A percentile compares a stretch with the other conserved stretches of the same genome.
Evolutionary conservation across 2,329 filamentous ascomycete genomes (phyloP).

Genomic region (Sclerotiophoma versabilis): DNA sequence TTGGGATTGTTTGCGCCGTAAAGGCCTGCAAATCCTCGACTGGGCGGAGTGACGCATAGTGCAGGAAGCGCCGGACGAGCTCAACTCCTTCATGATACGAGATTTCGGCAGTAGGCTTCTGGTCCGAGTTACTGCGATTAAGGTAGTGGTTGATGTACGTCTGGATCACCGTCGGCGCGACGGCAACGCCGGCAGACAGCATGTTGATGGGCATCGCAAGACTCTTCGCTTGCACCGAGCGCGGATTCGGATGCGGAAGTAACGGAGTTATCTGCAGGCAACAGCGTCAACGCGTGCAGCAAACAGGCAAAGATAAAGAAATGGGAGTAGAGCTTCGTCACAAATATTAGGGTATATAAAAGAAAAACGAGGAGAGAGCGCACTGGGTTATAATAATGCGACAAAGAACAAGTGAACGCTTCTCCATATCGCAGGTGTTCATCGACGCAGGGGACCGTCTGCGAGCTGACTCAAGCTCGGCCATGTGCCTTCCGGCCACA

Average conservation of each 20-base stretch:
- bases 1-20: conserved; percentile 89
- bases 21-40: conserved; percentile 94
- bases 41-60: conserved; percentile 84
- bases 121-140: conserved; percentile 74
- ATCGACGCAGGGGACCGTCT: conserved; percentile 12
- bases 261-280: conserved; percentile 15
- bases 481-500: too few relatives aligned
- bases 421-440: conserved; percentile 13
- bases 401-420: conserved; percentile 1
- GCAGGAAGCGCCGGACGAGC: conserved; percentile 84
- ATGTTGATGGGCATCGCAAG: conserved; percentile 73
- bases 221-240: background rate
- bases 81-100: conserved; percentile 93
- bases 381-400: background rate
- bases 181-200: conserved; percentile 78
- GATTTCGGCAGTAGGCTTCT: conserved; percentile 87
- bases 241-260: conserved; percentile 17
- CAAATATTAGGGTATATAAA: background rate
- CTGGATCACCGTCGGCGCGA: conserved; percentile 85
- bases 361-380: background rate
- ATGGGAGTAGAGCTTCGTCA: background rate
- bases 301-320: background rate
- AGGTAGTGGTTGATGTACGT: conserved; percentile 92
- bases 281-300: background rate
- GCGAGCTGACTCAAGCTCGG: too few relatives aligned